Conservation (phyloP, 306 rosid species). For the Casuarina glauca region DNA sequence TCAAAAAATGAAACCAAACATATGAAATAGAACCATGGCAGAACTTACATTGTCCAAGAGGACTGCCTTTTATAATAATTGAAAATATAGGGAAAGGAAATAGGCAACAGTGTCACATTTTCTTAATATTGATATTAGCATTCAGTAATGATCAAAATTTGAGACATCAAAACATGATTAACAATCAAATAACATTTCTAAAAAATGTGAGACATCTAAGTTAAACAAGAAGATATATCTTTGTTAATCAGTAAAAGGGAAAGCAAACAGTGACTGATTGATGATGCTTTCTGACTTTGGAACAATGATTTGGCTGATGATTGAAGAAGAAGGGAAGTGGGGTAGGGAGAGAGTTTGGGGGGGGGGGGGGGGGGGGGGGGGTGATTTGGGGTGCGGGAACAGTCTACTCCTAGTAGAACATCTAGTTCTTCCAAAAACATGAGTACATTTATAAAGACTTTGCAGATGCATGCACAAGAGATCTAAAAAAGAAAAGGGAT, state of each 20-base stretch:
- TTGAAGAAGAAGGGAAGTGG: too few species aligned
- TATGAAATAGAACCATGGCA: neutral
- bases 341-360: too few species aligned
- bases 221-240: neutral
- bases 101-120: neutral
- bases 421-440: neutral
- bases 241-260: neutral
- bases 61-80: neutral
- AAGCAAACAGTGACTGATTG: neutral
- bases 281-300: neutral
- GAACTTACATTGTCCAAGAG: slow-evolving; percentile 5
- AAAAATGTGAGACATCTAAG: neutral
- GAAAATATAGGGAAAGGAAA: neutral
- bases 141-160: neutral
- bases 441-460: neutral
- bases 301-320: neutral
- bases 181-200: neutral
- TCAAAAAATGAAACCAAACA: slow-evolving; percentile 1
- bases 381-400: too few species aligned
- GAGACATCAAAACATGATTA: neutral
- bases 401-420: too few species aligned
- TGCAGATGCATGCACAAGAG: neutral
- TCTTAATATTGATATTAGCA: neutral
- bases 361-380: too few species aligned
- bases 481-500: neutral